Evolutionary conservation across 2,329 filamentous ascomycete genomes (phyloP).

Genomic region (Didymosphaeria variabile): DNA sequence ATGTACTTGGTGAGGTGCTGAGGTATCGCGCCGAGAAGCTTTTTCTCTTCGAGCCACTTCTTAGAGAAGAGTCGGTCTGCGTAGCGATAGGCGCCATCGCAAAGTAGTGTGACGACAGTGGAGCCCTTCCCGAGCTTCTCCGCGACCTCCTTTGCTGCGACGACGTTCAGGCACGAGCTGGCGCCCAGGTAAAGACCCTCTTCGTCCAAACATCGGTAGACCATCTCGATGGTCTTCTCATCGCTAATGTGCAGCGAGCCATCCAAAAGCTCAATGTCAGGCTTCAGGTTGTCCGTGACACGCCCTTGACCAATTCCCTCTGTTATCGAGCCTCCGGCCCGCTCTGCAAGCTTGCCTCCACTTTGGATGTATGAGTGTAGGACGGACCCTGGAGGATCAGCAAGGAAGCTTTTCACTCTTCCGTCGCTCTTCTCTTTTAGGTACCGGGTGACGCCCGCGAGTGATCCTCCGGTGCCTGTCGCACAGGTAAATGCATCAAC

Average conservation of each 20-base stretch:
- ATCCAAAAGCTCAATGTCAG: constrained; percentile 85
- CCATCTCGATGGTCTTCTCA: constrained; percentile 96
- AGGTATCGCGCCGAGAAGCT: constrained; percentile 80
- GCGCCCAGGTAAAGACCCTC: constrained; percentile 95
- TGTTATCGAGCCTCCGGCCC: constrained; percentile 87
- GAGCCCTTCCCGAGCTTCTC: constrained; percentile 87
- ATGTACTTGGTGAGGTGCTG: constrained; percentile 91
- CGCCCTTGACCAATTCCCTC: constrained; percentile 98
- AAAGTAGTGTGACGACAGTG: constrained; percentile 92
- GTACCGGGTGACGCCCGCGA: constrained; percentile 88
- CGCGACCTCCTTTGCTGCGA: constrained; percentile 92
- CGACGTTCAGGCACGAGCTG: constrained; percentile 92
- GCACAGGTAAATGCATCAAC: constrained; percentile 96
- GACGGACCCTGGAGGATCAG: constrained; percentile 92
- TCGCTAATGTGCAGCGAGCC: constrained; percentile 85
- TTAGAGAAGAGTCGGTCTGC: constrained; percentile 91
- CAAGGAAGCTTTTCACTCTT: constrained; percentile 84
- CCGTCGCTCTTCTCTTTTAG: constrained; percentile 84
- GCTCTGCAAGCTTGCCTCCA: constrained; percentile 83
- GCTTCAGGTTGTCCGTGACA: constrained; percentile 91
- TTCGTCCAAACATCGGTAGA: constrained; percentile 94
- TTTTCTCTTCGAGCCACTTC: constrained; percentile 90
- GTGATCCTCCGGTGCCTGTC: constrained; percentile 89
- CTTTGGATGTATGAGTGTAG: constrained; percentile 91
- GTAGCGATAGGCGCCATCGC: constrained; percentile 97